Conservation (phyloP, 805 yeast genomes). For the Priceomyces haplophilus region DNA sequence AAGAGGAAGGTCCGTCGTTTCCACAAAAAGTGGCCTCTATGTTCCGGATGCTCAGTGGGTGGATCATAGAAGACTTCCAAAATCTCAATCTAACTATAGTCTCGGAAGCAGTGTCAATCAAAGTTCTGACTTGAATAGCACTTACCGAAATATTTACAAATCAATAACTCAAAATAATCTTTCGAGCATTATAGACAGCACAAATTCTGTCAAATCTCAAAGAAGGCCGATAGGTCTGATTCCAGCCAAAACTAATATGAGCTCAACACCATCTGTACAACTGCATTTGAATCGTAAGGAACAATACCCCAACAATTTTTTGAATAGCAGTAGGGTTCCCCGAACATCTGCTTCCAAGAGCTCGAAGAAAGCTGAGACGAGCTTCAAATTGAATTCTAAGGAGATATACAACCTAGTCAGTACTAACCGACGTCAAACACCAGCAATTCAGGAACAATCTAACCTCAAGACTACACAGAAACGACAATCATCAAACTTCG, state of each 20-base stretch:
- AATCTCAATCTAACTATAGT: slow-evolving; percentile 25
- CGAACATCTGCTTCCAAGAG: background rate
- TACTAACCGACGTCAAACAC: background rate
- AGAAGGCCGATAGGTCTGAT: slow-evolving; percentile 15
- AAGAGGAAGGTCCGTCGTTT: slow-evolving; percentile 25
- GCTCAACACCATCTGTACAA: background rate
- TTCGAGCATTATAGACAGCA: slow-evolving; percentile 9
- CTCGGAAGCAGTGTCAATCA: slow-evolving; percentile 15
- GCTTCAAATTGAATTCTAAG: slow-evolving; percentile 10
- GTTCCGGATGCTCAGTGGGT: slow-evolving; percentile 50
- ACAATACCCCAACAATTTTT: slow-evolving; percentile 8
- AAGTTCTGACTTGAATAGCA: slow-evolving; percentile 23
- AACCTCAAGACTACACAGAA: slow-evolving; percentile 1
- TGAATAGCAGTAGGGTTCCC: slow-evolving; percentile 3
- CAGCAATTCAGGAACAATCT: background rate
- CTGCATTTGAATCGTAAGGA: slow-evolving; percentile 4
- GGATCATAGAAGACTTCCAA: slow-evolving; percentile 28
- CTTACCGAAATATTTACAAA: slow-evolving; percentile 34
- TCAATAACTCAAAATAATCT: slow-evolving; percentile 35
- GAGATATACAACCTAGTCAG: slow-evolving; percentile 15
- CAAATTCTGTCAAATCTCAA: slow-evolving; percentile 13
- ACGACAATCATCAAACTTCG: slow-evolving; percentile 12
- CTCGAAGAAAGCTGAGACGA: background rate
- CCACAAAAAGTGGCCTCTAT: slow-evolving; percentile 42
- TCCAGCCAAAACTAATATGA: background rate